These are phyloP conservation scores for Alternaria sp. DNA, from an alignment of 2,329 filamentous ascomycete species.

Conservation along the genomic window DNA sequence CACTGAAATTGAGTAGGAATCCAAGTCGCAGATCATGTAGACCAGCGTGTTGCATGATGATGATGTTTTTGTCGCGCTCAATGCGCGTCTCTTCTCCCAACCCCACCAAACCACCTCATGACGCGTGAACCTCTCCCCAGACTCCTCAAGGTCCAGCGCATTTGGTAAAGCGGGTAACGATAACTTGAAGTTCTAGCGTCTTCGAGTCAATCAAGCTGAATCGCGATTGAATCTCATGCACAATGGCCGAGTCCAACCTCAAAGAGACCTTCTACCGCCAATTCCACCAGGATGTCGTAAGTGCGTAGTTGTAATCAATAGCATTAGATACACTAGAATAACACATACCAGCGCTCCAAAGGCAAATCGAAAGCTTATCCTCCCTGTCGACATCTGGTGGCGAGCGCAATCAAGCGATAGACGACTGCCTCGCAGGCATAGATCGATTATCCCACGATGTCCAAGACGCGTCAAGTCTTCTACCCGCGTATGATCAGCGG, in stretches of 20 bases:
- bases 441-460: conserved; percentile 83
- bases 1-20: neutral
- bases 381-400: conserved; percentile 70
- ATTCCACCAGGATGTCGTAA: conserved; percentile 77
- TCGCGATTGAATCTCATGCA: neutral
- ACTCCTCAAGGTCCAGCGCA: neutral
- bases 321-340: neutral
- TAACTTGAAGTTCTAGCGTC: too few species aligned
- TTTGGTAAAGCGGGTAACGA: neutral
- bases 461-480: conserved; percentile 79
- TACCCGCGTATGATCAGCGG: conserved; percentile 89
- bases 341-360: conserved; percentile 71
- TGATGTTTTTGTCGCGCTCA: neutral
- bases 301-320: conserved; percentile 55
- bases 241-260: conserved; percentile 46
- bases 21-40: neutral
- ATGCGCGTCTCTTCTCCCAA: conserved; percentile 1
- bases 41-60: neutral
- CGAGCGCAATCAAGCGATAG: conserved; percentile 81
- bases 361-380: conserved; percentile 74
- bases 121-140: neutral
- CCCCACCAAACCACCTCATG: conserved; percentile 3
- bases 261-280: conserved; percentile 87
- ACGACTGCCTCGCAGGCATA: conserved; percentile 81
- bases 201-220: too few species aligned